Evolutionary conservation across 352 stramenopile genomes (phyloP).

Genomic region (Pythium dissimile): DNA sequence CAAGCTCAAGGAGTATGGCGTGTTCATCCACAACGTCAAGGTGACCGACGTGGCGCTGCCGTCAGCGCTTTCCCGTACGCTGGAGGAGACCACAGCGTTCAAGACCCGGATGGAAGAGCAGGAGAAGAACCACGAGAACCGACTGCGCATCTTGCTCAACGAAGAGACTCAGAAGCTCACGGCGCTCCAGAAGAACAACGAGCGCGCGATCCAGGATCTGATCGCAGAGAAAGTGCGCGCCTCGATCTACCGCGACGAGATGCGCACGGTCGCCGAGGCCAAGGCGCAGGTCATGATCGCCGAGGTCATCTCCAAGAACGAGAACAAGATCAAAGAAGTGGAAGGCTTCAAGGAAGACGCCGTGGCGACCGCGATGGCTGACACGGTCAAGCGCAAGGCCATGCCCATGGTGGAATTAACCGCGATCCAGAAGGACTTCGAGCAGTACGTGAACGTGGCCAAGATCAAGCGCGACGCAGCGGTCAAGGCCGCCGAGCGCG

Average conservation of each 20-base stretch:
- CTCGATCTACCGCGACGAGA: constrained; percentile 73
- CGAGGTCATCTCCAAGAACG: constrained; percentile 42
- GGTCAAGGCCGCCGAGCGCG: constrained; percentile 63
- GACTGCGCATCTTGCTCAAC: constrained; percentile 77
- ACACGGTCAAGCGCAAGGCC: constrained; percentile 58
- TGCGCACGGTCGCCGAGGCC: constrained; percentile 65
- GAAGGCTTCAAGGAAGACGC: constrained; percentile 70
- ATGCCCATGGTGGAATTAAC: constrained; percentile 52
- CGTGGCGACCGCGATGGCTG: constrained; percentile 44
- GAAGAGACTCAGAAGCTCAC: constrained; percentile 83
- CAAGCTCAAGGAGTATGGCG: constrained; percentile 65
- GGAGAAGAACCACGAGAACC: constrained; percentile 89
- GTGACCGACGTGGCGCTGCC: constrained; percentile 83
- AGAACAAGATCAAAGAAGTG: constrained; percentile 70
- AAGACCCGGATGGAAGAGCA: constrained; percentile 88
- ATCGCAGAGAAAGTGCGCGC: constrained; percentile 60
- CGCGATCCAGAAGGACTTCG: constrained; percentile 53
- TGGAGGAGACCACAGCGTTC: constrained; percentile 82
- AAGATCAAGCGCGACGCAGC: constrained; percentile 57
- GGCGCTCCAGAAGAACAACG: constrained; percentile 75
- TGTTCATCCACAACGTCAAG: constrained; percentile 88
- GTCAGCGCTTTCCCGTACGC: constrained; percentile 46
- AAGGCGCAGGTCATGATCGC: constrained; percentile 76
- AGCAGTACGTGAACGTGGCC: constrained; percentile 65
- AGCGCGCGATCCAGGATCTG: constrained; percentile 72